Evolutionary conservation across 1,139 yeast genomes (phyloP), one percentile per base, ranked within the genome.

Genomic region (Meyerozyma carpophila): DNA sequence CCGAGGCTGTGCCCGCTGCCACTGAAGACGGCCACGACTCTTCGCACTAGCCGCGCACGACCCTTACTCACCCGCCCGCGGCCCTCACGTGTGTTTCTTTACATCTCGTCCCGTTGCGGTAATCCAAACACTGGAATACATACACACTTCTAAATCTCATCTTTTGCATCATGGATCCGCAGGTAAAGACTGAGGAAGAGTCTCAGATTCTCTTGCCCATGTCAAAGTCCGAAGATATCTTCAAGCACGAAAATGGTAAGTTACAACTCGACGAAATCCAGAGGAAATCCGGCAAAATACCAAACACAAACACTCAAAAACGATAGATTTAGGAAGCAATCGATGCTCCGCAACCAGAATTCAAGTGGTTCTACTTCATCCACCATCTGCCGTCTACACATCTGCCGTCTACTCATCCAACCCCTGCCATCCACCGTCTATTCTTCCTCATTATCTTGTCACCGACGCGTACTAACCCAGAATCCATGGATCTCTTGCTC

Each of bases 221-320:
- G 16, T 11, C 25, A 11, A n/a, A 24, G 25, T 11, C 13, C 2
- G 10, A 16, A 11, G 62, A 59, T 45, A 47, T 61, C 39, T 62
- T 62, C 47, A 56, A 54, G 42, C 52, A 58, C 40, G 66, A 62
- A 49, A 62, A 63, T 48, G 67, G 68, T 60, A 61, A 39, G 67
- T 61, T 42, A 11, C 11, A 21, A 21, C 24, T 20, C 8, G 8
- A 21, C 8, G 24, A 21, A 21, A 21, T 3, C 24, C 8, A 21
- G 8, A 21, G 5, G 24, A 16, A 16, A 16, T 3, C 18, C 18
- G 18, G 18, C n/a, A n/a, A n/a, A n/a, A n/a, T n/a, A n/a, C n/a
- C n/a, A n/a, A n/a, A n/a, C n/a, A n/a, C n/a, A n/a, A n/a, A n/a
- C 18, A 16, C 18, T 16, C 3, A 3, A 16, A 16, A 16, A 3